These are phyloP conservation scores for Amoebophrya sp. DNA, from an alignment of 169 alveolate genomes.

Conservation along the genomic window DNA sequence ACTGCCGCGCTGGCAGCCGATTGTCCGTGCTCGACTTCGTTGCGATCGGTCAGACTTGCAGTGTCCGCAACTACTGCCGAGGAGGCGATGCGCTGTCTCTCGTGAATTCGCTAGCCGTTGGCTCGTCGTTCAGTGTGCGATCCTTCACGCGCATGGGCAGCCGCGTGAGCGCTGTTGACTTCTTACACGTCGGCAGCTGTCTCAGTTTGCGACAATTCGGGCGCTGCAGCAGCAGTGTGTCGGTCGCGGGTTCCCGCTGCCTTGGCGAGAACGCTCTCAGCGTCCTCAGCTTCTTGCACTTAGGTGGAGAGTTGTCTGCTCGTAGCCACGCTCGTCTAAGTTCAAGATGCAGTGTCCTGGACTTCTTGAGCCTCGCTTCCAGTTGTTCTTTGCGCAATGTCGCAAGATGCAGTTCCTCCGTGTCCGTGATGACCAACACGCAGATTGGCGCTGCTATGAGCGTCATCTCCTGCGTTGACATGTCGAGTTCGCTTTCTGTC, in stretches of 20 bases:
- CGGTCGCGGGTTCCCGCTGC: no score
- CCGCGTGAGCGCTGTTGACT: not conserved
- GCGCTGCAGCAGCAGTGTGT: not conserved
- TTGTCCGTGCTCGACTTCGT: slow-evolving; percentile 6
- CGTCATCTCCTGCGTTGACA: no score
- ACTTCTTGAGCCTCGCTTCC: not conserved
- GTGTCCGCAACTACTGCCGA: not conserved
- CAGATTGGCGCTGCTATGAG: no score
- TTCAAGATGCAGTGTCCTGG: not conserved
- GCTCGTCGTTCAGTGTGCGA: not conserved
- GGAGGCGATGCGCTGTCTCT: not conserved
- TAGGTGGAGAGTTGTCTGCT: not conserved
- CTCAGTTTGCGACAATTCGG: not conserved
- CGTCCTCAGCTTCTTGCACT: no score
- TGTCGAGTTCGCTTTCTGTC: no score
- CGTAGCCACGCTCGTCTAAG: not conserved
- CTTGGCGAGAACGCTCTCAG: no score
- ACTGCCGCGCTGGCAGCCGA: not conserved
- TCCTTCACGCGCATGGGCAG: not conserved
- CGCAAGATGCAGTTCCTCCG: no score
- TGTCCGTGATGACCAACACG: no score
- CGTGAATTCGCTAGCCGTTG: not conserved
- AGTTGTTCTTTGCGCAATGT: not conserved
- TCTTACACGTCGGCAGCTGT: not conserved
- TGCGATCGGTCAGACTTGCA: not conserved